Evolutionary conservation across 2,329 filamentous ascomycete species (phyloP).

Genomic region (Diplodia corticola): DNA sequence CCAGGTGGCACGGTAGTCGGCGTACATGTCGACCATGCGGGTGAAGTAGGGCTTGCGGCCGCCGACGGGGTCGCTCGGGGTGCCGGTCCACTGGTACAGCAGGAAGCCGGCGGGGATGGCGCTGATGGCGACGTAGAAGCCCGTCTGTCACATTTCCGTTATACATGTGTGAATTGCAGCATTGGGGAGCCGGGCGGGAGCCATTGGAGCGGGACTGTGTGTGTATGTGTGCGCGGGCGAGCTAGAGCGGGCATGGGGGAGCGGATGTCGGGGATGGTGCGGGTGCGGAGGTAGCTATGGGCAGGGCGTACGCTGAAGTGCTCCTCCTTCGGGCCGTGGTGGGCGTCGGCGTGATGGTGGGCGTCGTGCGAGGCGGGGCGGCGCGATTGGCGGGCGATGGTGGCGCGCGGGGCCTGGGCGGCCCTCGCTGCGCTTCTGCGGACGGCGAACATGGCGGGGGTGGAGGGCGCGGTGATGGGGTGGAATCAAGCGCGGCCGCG

Average conservation of each 20-base stretch:
- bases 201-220: no score
- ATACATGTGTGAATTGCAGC: neutral
- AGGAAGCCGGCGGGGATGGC: conserved; percentile 47
- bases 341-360: conserved; percentile 38
- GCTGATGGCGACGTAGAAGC: conserved; percentile 51
- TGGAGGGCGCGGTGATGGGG: conserved; percentile 25
- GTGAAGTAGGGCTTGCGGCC: conserved; percentile 48
- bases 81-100: conserved; percentile 48
- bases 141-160: conserved; percentile 32
- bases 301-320: conserved; percentile 51
- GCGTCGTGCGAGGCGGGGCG: conserved; percentile 39
- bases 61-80: conserved; percentile 28
- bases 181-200: no score
- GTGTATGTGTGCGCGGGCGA: no score
- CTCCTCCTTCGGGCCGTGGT: conserved; percentile 47
- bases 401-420: conserved; percentile 41
- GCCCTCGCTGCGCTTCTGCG: conserved; percentile 46
- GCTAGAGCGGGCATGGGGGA: neutral
- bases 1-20: conserved; percentile 54
- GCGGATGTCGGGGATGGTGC: neutral
- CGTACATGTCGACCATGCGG: conserved; percentile 57
- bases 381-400: conserved; percentile 41
- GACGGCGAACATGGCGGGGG: conserved; percentile 47
- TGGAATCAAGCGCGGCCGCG: conserved; percentile 25
- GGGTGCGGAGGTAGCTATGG: conserved; percentile 14